Evolutionary conservation across 345 rosid genomes (phyloP), one percentile per base, ranked within the genome.

Genomic region (Rhodamnia argentea): DNA sequence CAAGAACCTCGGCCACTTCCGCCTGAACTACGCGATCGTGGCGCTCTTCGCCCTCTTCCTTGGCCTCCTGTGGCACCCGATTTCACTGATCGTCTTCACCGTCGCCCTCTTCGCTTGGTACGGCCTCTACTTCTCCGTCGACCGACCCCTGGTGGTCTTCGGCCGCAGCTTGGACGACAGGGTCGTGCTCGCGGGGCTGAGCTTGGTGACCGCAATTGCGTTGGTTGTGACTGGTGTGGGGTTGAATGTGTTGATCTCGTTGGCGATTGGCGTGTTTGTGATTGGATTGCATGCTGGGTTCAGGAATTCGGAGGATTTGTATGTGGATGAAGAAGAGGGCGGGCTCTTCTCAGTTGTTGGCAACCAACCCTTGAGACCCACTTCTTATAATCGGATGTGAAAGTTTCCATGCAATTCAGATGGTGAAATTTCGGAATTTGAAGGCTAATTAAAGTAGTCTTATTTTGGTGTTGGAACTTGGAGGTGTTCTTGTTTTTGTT

Each of bases 191-290:
- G 89, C 83, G 32, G 86, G 78, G 26, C 92, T 96, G 53, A 93
- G 93, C 52, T 50, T 96, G 85, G 92, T 90, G 4, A 96, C 98
- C 13, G 81, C 95, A 6, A 57, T 96, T 22, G 96, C 93, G 7
- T 89, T 96, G 96, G 98, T 90, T 52, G 88, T 92, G 56, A 95
- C 98, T n/a, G 86, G 92, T 83, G 98, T 96, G 53, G 98, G 97
- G 6, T 84, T 91, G 56, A 94, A 95, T 86, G 98, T 94, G 27
- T 81, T 96, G 86, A 94, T 94, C 62, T 92, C 96, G 50, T 83
- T 96, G 83, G 74, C 95, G 26, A 82, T 94, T 51, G 97, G 92
- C 5, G 93, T 93, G 44, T 84, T 92, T 12, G 59, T 93, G 47
- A 95, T 93, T 52, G 98, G 94, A 44, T 57, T 91, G 83, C 99